A percentile compares a stretch with the other conserved stretches of the same genome.
Evolutionary conservation across 768 basidiomycete genomes (phyloP).

Genomic region (Lentinula sp.): DNA sequence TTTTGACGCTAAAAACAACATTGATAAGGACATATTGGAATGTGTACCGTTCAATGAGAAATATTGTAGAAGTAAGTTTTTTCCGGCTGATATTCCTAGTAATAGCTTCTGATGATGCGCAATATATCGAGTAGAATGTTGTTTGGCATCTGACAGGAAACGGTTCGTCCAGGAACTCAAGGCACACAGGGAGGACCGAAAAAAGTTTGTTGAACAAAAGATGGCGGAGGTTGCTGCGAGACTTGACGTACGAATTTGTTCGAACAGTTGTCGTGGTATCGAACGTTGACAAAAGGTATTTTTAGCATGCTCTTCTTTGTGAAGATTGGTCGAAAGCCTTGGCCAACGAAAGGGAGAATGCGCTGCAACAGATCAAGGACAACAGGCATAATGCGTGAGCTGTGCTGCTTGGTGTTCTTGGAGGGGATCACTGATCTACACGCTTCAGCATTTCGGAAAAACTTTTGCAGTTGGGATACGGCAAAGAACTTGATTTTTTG

Average conservation of each 20-base stretch:
- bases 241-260: background rate
- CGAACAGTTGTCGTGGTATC: background rate
- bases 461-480: background rate
- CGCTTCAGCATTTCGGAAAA: background rate
- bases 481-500: background rate
- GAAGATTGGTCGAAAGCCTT: background rate
- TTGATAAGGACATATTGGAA: background rate
- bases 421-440: no score
- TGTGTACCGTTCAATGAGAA: background rate
- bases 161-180: background rate
- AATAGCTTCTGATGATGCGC: background rate
- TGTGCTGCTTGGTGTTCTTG: background rate
- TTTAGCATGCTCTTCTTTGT: background rate
- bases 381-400: background rate
- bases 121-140: background rate
- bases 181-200: background rate
- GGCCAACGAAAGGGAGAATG: background rate
- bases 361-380: background rate
- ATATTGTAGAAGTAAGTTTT: background rate
- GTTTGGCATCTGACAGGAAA: background rate
- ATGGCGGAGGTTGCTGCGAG: background rate
- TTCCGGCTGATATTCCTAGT: no score
- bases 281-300: background rate
- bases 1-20: background rate
- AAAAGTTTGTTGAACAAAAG: background rate